A percentile compares a stretch with the other conserved stretches of the same genome.
phyloP scores from a whole-genome alignment of 805 yeast genomes.

The Yarrowia porcina region DNA sequence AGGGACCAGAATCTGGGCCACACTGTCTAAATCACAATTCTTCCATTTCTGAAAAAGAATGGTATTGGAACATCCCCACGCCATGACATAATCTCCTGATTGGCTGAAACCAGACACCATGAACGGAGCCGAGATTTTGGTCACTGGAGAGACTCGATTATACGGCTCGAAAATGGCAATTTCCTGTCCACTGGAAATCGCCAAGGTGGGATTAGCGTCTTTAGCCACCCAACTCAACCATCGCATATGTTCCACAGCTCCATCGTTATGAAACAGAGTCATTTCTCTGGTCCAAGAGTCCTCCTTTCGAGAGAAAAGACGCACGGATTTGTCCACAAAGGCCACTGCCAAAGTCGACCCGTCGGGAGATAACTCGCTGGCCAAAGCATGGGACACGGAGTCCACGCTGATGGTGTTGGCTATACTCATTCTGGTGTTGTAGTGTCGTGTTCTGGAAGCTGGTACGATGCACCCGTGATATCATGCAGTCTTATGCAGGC shows the following conservation, averaged over 20 bases:
- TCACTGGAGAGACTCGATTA: not conserved
- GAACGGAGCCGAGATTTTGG: not conserved
- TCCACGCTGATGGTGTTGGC: not conserved
- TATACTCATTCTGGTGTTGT: not conserved
- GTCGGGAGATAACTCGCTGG: not conserved
- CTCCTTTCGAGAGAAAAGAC: not conserved
- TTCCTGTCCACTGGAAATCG: not conserved
- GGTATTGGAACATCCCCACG: not conserved
- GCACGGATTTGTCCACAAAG: conserved; percentile 1
- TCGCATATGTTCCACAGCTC: not conserved
- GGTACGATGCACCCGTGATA: not conserved
- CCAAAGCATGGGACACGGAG: not conserved
- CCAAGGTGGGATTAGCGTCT: not conserved
- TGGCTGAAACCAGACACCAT: not conserved
- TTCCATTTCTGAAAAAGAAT: not conserved
- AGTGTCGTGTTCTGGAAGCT: not conserved
- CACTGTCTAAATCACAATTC: not conserved
- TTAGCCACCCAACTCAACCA: not conserved
- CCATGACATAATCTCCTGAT: not conserved
- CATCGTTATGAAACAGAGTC: conserved; percentile 4
- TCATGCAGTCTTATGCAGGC: not conserved
- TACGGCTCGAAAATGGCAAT: not conserved
- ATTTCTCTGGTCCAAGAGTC: not conserved
- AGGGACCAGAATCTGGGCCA: not conserved
- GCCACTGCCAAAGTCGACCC: not conserved